Base-by-base conservation (phyloP, 169 alveolate species). In the Theileria luwenshuni region DNA sequence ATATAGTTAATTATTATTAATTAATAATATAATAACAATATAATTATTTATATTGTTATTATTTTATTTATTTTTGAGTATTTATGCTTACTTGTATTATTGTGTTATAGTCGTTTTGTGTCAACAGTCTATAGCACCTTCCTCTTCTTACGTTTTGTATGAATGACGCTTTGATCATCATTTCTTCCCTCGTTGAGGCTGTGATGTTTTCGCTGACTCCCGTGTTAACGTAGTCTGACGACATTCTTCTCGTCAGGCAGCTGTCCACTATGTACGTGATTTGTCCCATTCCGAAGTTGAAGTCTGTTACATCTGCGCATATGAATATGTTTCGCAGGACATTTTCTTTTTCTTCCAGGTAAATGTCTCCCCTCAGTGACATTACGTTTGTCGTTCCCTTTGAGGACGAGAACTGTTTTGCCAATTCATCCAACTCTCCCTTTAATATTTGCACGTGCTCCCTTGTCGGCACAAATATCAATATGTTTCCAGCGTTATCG, bases 181-280 rank as follows among this genome's bases (percentile, higher is more conserved):
- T 79, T 71, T 79, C 86, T 42, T 79, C 86, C 41, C 86, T 67
- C 25, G 86, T 70, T 13, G 86, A 63, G 69, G 43, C 3, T 6
- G 72, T 75, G 19, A 33, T 69, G 38, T 49, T 21, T 62, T 43
- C 83, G 52, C 65, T 62, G 23, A 62, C 17, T 15, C 86, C 81
- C 28, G 83, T 51, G 27, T 79, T 69, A 6, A 72, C 32, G 65
- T 79, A 65, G 77, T 79, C 83, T 2, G 76, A 54, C 10, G 73
- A 32, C 43, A 35, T 70, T 10, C 86, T 56, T 25, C 71, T 74
- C 43, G 67, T 60, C 48, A 70, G 65, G 7, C 83, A 74, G 52
- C 79, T 65, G 42, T 79, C 86, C 21, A 79, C 63, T 42, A 79
- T 56, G 71, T 79, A 79, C 21, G 83, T 19, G 38, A 79, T 64